These are phyloP conservation scores for Massarina eburnea DNA, from an alignment of 2,329 filamentous ascomycete species.

Conservation along the genomic window DNA sequence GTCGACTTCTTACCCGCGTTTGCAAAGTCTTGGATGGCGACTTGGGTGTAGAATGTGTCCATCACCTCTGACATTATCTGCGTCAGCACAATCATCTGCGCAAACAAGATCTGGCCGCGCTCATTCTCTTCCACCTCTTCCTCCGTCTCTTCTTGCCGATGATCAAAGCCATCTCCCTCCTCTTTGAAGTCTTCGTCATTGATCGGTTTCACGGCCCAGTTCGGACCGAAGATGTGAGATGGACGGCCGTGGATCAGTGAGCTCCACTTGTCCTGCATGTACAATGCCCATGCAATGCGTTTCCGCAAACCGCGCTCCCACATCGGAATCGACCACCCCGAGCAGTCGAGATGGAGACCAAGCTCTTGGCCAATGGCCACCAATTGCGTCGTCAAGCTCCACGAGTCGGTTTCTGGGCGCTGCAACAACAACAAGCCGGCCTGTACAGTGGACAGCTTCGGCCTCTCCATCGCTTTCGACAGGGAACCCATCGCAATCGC, in stretches of 20 bases:
- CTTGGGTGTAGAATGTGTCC: slow-evolving; percentile 79
- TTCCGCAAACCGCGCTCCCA: slow-evolving; percentile 88
- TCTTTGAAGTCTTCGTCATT: slow-evolving; percentile 71
- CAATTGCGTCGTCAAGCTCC: slow-evolving; percentile 82
- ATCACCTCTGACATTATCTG: slow-evolving; percentile 77
- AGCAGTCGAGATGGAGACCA: slow-evolving; percentile 85
- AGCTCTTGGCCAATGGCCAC: slow-evolving; percentile 86
- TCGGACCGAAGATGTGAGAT: slow-evolving; percentile 68
- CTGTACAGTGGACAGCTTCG: slow-evolving; percentile 80
- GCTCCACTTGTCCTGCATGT: slow-evolving; percentile 95
- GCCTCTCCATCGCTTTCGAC: slow-evolving; percentile 74
- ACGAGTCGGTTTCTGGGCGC: slow-evolving; percentile 74
- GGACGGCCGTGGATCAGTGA: slow-evolving; percentile 82
- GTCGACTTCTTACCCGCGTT: slow-evolving; percentile 70
- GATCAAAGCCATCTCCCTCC: slow-evolving; percentile 58
- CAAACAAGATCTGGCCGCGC: slow-evolving; percentile 69
- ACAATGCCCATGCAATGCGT: slow-evolving; percentile 84
- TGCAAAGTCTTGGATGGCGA: slow-evolving; percentile 69
- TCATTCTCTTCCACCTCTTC: slow-evolving; percentile 65
- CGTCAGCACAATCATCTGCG: slow-evolving; percentile 74
- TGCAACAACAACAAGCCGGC: slow-evolving; percentile 75
- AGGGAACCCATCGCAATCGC: slow-evolving; percentile 72
- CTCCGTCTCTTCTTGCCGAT: slow-evolving; percentile 46
- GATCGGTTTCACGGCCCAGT: slow-evolving; percentile 77
- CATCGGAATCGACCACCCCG: slow-evolving; percentile 79